Base-by-base conservation (phyloP, 2,329 filamentous ascomycete genomes). In the Cladophialophora exuberans region DNA sequence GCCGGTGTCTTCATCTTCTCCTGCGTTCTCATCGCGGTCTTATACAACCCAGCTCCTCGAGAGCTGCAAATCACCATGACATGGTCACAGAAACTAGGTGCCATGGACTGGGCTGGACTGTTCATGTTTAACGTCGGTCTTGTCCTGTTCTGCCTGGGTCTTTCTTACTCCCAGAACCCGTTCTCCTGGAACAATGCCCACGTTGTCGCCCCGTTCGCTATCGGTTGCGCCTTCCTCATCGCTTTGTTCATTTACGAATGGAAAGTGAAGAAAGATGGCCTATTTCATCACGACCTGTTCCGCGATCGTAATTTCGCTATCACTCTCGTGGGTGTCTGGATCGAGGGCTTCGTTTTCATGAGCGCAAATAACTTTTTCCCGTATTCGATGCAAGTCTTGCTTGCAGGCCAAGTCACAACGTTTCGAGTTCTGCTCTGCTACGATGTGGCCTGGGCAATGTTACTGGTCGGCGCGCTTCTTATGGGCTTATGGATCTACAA, bases 291-390 rank as follows among this genome's bases (percentile, higher is more conserved):
- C 73, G 4, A 66, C 72, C 15, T 78, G 82, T 39, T 79, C 81
- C 43, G 81, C 85, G 64, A 75, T 76, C 44, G 73, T 83, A 13
- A 88, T 87, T 73, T 73, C 10, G 77, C 83, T 0, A 73, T 88
- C 1, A 72, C 84, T 56, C 55, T 83, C 1, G 83, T 15, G 3
- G 26, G 23, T n/a, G 30, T 50, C 22, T 49, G 26, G 6, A 42
- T 38, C 26, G 45, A 48, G 15, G 45, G 45, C 7, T 18, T 36
- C 4, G 28, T 18, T n/a, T 20, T 38, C 20, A 22, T 48, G 17
- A 22, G 30, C 2, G 28, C 31, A 9, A 38, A 35, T 22, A 6
- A 15, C 17, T 48, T 10, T 11, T 30, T 46, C 17, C 43, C 43
- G 3, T 46, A 31, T 26, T 31, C 43, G 6, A 18, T 46, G 25